Conservation (phyloP, 2,329 filamentous ascomycete genomes). For the Hypoxylon sp. region DNA sequence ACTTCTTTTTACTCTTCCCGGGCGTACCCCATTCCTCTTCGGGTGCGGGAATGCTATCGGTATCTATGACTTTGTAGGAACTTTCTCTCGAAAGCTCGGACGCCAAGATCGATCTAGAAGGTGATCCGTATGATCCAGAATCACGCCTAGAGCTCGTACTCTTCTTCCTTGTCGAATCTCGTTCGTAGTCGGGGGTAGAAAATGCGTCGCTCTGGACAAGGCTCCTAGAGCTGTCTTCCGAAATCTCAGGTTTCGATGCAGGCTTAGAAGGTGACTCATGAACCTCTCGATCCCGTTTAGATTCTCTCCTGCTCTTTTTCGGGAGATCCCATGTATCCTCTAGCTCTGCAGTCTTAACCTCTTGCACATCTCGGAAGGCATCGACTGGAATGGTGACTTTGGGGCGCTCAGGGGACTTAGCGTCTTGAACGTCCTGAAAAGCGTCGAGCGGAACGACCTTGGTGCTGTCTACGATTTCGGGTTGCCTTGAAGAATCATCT, state of each 20-base stretch:
- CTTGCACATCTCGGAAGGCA: conserved; percentile 30
- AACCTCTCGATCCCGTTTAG: conserved; percentile 14
- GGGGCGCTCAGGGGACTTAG: conserved; percentile 25
- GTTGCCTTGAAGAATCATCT: conserved; percentile 35
- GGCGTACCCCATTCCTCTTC: conserved; percentile 50
- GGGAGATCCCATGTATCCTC: conserved; percentile 32
- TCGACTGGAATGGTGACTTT: conserved; percentile 36
- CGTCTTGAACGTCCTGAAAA: conserved; percentile 31
- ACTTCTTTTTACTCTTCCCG: conserved; percentile 62
- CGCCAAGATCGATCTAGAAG: conserved; percentile 20
- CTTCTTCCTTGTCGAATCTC: conserved; percentile 14
- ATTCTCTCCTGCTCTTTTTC: conserved; percentile 27
- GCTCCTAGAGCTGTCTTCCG: conserved; percentile 5
- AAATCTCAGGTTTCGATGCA: not conserved
- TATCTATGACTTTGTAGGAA: conserved; percentile 35
- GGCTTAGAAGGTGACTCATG: conserved; percentile 27
- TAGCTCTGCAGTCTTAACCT: conserved; percentile 15
- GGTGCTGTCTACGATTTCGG: conserved; percentile 36
- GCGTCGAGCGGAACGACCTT: conserved; percentile 32
- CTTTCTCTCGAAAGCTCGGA: conserved; percentile 44
- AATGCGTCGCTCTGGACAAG: not conserved
- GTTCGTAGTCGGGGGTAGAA: conserved; percentile 23
- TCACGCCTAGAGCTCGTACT: conserved; percentile 21
- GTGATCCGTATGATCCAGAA: conserved; percentile 22
- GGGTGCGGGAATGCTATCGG: conserved; percentile 23